A percentile compares a stretch with the other conserved stretches of the same genome.
Conservation (phyloP, 257 asterid genomes). For the Parsonsia alboflavescens region DNA sequence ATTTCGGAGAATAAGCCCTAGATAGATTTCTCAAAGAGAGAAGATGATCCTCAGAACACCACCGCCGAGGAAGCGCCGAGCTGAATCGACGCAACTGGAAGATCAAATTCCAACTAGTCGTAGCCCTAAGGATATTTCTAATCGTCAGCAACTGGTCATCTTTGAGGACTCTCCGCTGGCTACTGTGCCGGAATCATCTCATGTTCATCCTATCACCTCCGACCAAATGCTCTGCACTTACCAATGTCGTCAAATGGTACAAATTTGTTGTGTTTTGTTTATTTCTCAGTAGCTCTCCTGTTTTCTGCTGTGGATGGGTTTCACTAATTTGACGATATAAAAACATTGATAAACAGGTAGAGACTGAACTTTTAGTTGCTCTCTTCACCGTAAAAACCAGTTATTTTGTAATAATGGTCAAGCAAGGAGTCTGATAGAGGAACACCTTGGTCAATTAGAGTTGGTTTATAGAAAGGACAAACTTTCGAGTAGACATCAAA, state of each 20-base stretch:
- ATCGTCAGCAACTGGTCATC: constrained; percentile 50
- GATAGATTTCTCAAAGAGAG: neutral
- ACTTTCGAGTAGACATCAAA: neutral
- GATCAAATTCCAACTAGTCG: constrained; percentile 20
- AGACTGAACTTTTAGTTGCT: neutral
- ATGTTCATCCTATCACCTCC: constrained; percentile 43
- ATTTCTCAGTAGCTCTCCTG: neutral
- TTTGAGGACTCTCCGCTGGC: constrained; percentile 61
- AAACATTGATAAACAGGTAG: neutral
- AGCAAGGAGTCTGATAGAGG: neutral
- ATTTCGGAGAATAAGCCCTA: neutral
- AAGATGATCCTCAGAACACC: constrained; percentile 84
- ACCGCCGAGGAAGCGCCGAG: constrained; percentile 70
- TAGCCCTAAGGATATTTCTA: constrained; percentile 54
- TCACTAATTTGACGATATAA: neutral
- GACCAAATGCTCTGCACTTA: constrained; percentile 95
- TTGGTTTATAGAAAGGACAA: neutral
- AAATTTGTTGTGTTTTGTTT: constrained; percentile 1
- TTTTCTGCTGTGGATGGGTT: neutral
- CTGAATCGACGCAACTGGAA: constrained; percentile 39
- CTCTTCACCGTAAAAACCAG: neutral
- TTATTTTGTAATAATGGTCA: neutral
- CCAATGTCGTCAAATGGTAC: constrained; percentile 98
- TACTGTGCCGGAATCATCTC: constrained; percentile 50
- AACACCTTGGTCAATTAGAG: neutral